phyloP scores from a whole-genome alignment of 1,139 yeast species.

The Saccharomyces uvarum region DNA sequence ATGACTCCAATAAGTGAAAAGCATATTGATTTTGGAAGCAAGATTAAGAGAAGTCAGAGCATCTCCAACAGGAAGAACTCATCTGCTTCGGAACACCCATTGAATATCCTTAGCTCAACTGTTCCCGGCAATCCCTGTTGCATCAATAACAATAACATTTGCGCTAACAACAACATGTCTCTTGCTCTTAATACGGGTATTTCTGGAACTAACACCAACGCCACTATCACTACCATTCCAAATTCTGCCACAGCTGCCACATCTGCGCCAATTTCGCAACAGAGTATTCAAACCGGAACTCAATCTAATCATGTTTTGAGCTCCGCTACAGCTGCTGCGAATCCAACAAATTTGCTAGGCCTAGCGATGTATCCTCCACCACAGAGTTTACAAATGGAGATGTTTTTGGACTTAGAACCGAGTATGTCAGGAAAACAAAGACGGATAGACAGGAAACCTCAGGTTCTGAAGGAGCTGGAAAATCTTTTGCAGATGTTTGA shows the following conservation, averaged over 20 bases:
- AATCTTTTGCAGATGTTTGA: slow-evolving; percentile 25
- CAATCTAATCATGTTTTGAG: slow-evolving; percentile 2
- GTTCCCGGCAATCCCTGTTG: neutral
- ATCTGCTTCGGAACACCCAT: slow-evolving; percentile 5
- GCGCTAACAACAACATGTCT: neutral
- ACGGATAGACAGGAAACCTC: slow-evolving; percentile 25
- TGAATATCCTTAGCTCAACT: slow-evolving; percentile 6
- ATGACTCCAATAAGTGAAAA: slow-evolving; percentile 77
- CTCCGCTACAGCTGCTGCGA: slow-evolving; percentile 1
- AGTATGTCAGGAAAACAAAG: slow-evolving; percentile 8
- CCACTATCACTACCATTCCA: neutral
- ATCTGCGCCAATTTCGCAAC: neutral
- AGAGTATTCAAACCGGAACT: neutral
- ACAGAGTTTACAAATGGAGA: slow-evolving; percentile 20
- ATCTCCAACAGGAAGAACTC: slow-evolving; percentile 17
- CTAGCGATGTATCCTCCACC: slow-evolving; percentile 25
- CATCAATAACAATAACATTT: neutral
- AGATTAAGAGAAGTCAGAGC: slow-evolving; percentile 25
- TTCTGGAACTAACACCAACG: neutral
- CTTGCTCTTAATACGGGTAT: neutral
- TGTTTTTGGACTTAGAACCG: slow-evolving; percentile 25
- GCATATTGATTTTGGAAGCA: slow-evolving; percentile 29
- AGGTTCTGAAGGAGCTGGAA: slow-evolving; percentile 27
- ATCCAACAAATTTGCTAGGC: neutral
- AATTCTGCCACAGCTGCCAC: neutral